Conservation (phyloP, 768 basidiomycete species). For the Lactarius akahatsu region DNA sequence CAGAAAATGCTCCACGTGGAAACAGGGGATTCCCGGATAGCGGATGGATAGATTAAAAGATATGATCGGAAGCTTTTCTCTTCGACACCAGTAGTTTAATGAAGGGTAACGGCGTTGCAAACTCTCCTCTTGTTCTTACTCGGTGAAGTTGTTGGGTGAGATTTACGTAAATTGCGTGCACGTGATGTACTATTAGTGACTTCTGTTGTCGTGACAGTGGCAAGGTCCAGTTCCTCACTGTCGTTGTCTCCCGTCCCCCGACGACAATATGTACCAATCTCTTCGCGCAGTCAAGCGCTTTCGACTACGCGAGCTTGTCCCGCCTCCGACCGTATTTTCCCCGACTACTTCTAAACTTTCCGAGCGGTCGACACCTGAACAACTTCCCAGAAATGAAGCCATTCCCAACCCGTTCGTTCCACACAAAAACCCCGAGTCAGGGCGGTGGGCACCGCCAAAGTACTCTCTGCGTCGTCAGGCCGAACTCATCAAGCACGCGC, state of each 20-base stretch:
- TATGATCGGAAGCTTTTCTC: slow-evolving; percentile 46
- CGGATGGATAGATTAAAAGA: slow-evolving; percentile 76
- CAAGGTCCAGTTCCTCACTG: background rate
- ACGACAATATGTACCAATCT: slow-evolving; percentile 24
- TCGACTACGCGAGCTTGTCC: slow-evolving; percentile 46
- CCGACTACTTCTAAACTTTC: slow-evolving; percentile 35
- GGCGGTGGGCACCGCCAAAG: slow-evolving; percentile 65
- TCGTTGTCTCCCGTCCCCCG: background rate
- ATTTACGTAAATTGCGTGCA: slow-evolving; percentile 11
- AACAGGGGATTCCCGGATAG: slow-evolving; percentile 73
- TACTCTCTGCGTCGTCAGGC: slow-evolving; percentile 78
- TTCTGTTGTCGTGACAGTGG: background rate
- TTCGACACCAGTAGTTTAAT: background rate
- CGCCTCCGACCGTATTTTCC: slow-evolving; percentile 38
- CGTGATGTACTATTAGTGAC: slow-evolving; percentile 8
- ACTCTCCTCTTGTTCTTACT: background rate
- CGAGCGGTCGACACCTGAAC: slow-evolving; percentile 26
- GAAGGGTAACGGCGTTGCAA: background rate
- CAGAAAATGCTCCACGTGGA: slow-evolving; percentile 89
- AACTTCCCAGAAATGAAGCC: slow-evolving; percentile 28
- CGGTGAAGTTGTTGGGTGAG: background rate
- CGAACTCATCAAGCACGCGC: slow-evolving; percentile 73
- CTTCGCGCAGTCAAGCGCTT: slow-evolving; percentile 45
- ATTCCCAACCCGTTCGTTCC: slow-evolving; percentile 69
- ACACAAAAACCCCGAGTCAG: slow-evolving; percentile 54